Evolutionary conservation across 352 stramenopile species (phyloP), one percentile per base, ranked within the genome.

Genomic region (Globisporangium barbulae): DNA sequence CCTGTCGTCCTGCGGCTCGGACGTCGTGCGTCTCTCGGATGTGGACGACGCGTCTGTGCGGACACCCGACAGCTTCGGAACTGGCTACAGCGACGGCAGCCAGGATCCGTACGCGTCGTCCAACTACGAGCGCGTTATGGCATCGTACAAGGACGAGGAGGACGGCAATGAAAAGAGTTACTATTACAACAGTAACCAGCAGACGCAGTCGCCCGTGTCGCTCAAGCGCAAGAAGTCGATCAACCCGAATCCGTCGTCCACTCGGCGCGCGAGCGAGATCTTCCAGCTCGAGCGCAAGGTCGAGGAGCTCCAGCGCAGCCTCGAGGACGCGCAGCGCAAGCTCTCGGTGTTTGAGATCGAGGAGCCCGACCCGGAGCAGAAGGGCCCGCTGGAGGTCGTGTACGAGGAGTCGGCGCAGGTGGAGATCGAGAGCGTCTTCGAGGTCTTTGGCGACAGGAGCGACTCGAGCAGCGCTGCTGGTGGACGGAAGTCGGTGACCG

Each of bases 91-190:
- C 25, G 76, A 82, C 60, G 67, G 68, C 41, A 75, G 67, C 25
- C 65, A 74, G 10, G 74, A 90, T 21, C 81, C 80, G 28, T 90
- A 88, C 54, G 79, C 83, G 6, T 70, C 72, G 0, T 76, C 67
- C 0, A 88, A 88, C 56, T 92, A 89, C 54, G 79, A 88, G 22
- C 79, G 80, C 41, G 58, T 85, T 15, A 90, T 91, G 83, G 73
- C 72, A 7, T 69, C 67, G 5, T 79, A 76, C 15, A 49, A 59
- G 45, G 41, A 53, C 53, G 53, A 76, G 49, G 69, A 80, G 60
- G 64, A 78, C 1, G 67, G 75, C 44, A 54, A 76, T 13, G 61
- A 64, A 12, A 45, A 37, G n/a, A 63, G 28, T 21, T n/a, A 12
- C 15, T 41, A 47, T 19, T 39, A 21, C 33, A 39, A 35, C 52